Evolutionary conservation across 805 yeast species (phyloP), one percentile per base, ranked within the genome.

Genomic region (Nakazawaea ishiwadae): DNA sequence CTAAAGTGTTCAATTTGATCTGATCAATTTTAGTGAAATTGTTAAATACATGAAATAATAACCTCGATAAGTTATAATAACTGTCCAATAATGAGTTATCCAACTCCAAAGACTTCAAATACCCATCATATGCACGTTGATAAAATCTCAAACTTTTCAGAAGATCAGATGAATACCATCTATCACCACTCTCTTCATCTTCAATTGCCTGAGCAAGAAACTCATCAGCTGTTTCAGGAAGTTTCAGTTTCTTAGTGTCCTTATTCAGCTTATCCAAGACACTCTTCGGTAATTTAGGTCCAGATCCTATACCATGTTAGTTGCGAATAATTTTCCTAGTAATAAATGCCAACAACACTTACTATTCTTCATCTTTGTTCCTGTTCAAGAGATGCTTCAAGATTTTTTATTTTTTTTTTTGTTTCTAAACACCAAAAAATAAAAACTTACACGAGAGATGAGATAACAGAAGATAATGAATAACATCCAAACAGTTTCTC

Each of bases 151-250:
- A 56, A 0, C 81, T 74, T 48, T 84, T 83, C 9, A 83, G 62
- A 5, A 81, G 54, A 50, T 83, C 90, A 0, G 86, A 77, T 1
- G 76, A 65, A 5, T 77, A 55, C 88, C 89, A 84, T 35, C 90
- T 57, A 52, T 83, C 90, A 0, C 87, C 91, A n/a, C 76, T 71
- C 44, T 83, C 90, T 53, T 83, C 91, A 42, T 76, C 79, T 9
- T 63, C 64, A 1, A 79, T 66, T 1, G 79, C 91, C 38, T 61
- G 61, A 24, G 74, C 78, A n/a, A 80, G 64, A 39, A 52, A 70
- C 4, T 79, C 86, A 24, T 73, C 76, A 0, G 73, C 66, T 1
- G 78, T 68, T 4, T 60, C 55, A 4, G 72, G 71, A 9, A 50
- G 52, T 37, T 33, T 46, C 7, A n/a, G 26, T 23, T 23, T 23